A percentile compares a stretch with the other conserved stretches of the same genome.
These are phyloP conservation scores for Pleurotus salmoneostramineus DNA, from an alignment of 768 basidiomycete genomes.

Conservation along the genomic window DNA sequence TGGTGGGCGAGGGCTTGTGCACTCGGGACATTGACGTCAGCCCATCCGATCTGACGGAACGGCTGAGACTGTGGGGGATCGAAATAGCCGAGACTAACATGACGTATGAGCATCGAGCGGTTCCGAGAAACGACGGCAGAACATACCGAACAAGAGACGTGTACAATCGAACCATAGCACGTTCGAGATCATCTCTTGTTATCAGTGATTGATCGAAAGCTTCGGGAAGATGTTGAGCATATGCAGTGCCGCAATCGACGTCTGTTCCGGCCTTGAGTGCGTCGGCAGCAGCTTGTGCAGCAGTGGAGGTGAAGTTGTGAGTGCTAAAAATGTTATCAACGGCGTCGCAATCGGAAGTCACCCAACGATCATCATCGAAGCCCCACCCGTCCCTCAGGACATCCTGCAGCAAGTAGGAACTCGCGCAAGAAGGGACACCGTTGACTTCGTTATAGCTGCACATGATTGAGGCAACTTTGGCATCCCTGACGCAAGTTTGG, in stretches of 20 bases:
- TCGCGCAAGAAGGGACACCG: conserved; percentile 53
- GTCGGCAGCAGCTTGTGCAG: conserved; percentile 43
- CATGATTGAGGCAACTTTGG: conserved; percentile 57
- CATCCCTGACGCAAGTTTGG: conserved; percentile 58
- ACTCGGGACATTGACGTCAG: conserved; percentile 40
- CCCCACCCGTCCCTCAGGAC: conserved; percentile 49
- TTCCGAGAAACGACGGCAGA: background rate
- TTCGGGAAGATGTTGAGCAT: conserved; percentile 36
- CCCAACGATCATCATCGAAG: conserved; percentile 49
- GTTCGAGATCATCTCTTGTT: conserved; percentile 37
- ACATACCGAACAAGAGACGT: conserved; percentile 49
- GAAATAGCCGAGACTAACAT: conserved; percentile 50
- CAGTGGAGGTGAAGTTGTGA: conserved; percentile 43
- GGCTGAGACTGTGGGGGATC: conserved; percentile 47
- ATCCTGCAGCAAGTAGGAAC: conserved; percentile 46
- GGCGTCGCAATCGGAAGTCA: conserved; percentile 56
- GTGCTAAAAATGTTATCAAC: conserved; percentile 45
- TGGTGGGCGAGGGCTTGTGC: conserved; percentile 46
- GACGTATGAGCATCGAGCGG: background rate
- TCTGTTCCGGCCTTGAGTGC: conserved; percentile 52
- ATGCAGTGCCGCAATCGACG: conserved; percentile 50
- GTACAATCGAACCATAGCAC: conserved; percentile 42
- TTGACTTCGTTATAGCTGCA: conserved; percentile 64
- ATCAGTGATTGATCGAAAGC: conserved; percentile 47
- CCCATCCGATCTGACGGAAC: conserved; percentile 45